Evolutionary conservation across 176 grass and related monocot species (phyloP), one percentile per base, ranked within the genome.

Genomic region (Phoenix dactylifera): DNA sequence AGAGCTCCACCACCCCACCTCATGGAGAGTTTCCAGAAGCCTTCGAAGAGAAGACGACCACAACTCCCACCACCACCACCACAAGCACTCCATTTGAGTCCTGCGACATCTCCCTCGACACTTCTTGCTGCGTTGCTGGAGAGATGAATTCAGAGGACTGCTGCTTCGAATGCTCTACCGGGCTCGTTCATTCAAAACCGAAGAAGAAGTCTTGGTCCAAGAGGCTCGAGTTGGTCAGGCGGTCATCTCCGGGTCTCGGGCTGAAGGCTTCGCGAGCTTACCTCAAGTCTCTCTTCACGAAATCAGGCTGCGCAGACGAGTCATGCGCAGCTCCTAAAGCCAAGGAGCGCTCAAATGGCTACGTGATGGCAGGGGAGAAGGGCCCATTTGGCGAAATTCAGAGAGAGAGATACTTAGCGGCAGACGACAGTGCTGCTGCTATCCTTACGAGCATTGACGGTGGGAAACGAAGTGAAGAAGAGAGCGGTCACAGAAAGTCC

Each of bases 231-330:
- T 32, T 52, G 19, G 51, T 64, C 54, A 15, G 49, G 59, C 23
- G 3, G 35, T 44, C 35, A 44, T 14, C 67, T 14, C 57, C 69
- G 54, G 72, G 71, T 3, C 59, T 71, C 44, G 77, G 59, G 69
- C 64, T 83, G 59, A 74, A 74, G 76, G 80, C 76, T 32, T 71
- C 85, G 16, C 72, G 60, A 29, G 53, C 58, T 9, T 83, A 83
- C 72, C 55, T 88, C 68, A 74, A 66, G 61, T 80, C 80, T 0
- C 65, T 89, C 17, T 89, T 89, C 85, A 51, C 65, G 22, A 51
- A 70, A 70, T 66, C 80, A 14, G 60, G 54, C 23, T 81, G 74
- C 78, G 74, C 78, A 17, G 60, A 74, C 65, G 57, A 77, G 53
- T 58, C 54, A 51, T 69, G 35, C 10, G 35, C 1, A 3, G 10